Conservation (phyloP, 1,284 basidiomycete species). For the Marasmius tenuissimus region DNA sequence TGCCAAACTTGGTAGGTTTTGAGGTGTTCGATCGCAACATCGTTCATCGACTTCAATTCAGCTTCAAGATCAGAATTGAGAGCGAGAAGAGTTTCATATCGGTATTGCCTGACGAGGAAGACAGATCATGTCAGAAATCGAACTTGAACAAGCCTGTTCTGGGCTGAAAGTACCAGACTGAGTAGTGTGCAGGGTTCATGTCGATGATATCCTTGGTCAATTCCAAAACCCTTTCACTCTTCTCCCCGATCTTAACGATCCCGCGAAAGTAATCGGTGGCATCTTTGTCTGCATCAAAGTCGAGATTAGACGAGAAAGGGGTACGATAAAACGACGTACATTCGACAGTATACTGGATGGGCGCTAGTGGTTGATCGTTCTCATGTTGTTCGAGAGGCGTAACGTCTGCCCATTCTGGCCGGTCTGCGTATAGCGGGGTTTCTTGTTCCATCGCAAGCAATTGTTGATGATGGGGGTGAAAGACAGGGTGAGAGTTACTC, state of each 20-base stretch:
- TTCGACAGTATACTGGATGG: conserved; percentile 85
- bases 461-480: not conserved
- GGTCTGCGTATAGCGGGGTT: conserved; percentile 53
- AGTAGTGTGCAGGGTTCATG: conserved; percentile 91
- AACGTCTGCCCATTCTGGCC: conserved; percentile 79
- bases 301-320: conserved; percentile 1
- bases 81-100: conserved; percentile 79
- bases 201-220: conserved; percentile 86
- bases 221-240: conserved; percentile 76
- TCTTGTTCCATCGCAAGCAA: not conserved
- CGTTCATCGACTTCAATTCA: conserved; percentile 84
- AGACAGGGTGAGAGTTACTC: not conserved
- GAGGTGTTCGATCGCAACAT: conserved; percentile 76
- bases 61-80: conserved; percentile 65
- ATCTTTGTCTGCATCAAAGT: conserved; percentile 71
- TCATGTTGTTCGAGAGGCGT: conserved; percentile 83
- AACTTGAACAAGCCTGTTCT: conserved; percentile 3
- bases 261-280: conserved; percentile 91
- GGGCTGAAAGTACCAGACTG: conserved; percentile 72
- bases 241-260: conserved; percentile 73
- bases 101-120: conserved; percentile 79
- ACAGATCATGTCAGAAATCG: conserved; percentile 4
- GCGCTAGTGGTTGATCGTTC: conserved; percentile 73
- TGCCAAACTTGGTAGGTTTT: conserved; percentile 99
- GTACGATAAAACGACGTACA: conserved; percentile 55